Percentiles rank a stretch among this genome's conserved stretches.
Evolutionary conservation across 805 yeast species (phyloP).

Genomic region (Metschnikowia henanensis): DNA sequence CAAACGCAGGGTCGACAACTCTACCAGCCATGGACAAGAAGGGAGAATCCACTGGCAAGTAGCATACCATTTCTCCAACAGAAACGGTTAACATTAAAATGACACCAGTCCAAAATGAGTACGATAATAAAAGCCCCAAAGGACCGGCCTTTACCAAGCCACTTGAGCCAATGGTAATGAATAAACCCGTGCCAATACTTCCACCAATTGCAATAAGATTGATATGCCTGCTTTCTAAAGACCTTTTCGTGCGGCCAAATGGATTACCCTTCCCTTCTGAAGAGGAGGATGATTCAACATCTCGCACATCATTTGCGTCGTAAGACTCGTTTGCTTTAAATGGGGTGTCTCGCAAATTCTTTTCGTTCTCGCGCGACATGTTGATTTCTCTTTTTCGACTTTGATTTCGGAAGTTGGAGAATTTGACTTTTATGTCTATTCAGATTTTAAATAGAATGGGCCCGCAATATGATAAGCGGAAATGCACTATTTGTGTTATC

Average conservation of each 20-base stretch:
- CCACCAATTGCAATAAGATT: conserved; percentile 43
- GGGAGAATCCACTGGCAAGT: conserved; percentile 36
- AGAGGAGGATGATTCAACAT: conserved; percentile 11
- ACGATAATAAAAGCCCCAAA: conserved; percentile 31
- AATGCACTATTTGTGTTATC: neutral
- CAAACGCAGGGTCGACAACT: conserved; percentile 38
- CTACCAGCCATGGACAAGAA: conserved; percentile 39
- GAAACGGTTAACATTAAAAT: conserved; percentile 34
- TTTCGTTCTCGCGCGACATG: conserved; percentile 10
- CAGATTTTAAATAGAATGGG: no score
- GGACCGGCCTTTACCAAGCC: conserved; percentile 38
- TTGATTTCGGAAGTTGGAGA: neutral
- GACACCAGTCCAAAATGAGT: conserved; percentile 31
- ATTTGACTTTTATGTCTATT: no score
- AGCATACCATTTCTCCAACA: conserved; percentile 40
- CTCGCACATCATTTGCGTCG: conserved; percentile 10
- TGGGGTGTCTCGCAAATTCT: conserved; percentile 5
- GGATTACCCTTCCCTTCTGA: conserved; percentile 1
- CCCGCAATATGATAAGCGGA: neutral
- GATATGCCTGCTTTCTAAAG: conserved; percentile 31
- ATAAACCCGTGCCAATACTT: conserved; percentile 39
- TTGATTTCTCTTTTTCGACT: neutral
- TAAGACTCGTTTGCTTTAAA: conserved; percentile 9
- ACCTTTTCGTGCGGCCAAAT: conserved; percentile 16
- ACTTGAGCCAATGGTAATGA: conserved; percentile 34